These are phyloP conservation scores for Fusarium pininemorale DNA, from an alignment of 2,329 filamentous ascomycete genomes.

Conservation along the genomic window DNA sequence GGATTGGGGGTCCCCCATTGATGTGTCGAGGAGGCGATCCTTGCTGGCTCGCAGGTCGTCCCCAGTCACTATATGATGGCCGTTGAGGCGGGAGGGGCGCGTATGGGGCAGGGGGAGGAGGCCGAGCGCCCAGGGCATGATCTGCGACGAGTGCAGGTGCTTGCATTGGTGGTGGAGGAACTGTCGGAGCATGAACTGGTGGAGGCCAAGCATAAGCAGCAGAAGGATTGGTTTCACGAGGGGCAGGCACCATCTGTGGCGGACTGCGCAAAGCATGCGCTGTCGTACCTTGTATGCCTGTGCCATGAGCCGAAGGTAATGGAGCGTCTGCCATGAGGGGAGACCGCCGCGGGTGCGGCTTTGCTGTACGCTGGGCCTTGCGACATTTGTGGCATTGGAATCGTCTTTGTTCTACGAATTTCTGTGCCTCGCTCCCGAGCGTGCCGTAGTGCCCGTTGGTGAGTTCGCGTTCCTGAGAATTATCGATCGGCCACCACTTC, in stretches of 20 bases:
- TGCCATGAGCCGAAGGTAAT: constrained; percentile 25
- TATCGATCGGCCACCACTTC: constrained; percentile 73
- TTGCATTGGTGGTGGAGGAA: constrained; percentile 32
- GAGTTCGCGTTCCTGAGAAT: constrained; percentile 60
- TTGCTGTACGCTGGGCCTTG: constrained; percentile 61
- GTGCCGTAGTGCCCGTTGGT: constrained; percentile 61
- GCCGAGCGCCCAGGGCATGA: constrained; percentile 43
- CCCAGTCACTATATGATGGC: constrained; percentile 57
- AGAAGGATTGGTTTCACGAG: constrained; percentile 38
- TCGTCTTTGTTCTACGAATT: constrained; percentile 67
- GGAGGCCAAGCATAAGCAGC: constrained; percentile 41
- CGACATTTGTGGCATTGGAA: constrained; percentile 82
- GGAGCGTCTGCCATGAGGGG: constrained; percentile 34
- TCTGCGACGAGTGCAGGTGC: constrained; percentile 39
- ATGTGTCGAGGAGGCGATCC: constrained; percentile 58
- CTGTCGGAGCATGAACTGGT: constrained; percentile 34
- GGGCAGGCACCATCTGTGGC: constrained; percentile 40
- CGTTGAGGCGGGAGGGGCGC: constrained; percentile 42
- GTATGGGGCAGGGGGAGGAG: constrained; percentile 42
- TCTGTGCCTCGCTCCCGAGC: constrained; percentile 65
- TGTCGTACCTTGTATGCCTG: constrained; percentile 29
- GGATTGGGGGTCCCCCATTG: constrained; percentile 57
- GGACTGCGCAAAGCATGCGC: constrained; percentile 44
- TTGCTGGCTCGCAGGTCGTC: constrained; percentile 60
- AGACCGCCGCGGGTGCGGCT: constrained; percentile 38